A percentile compares a stretch with the other conserved stretches of the same genome.
Conservation (phyloP, 2,329 filamentous ascomycete genomes). For the Leptodontidium sp. region DNA sequence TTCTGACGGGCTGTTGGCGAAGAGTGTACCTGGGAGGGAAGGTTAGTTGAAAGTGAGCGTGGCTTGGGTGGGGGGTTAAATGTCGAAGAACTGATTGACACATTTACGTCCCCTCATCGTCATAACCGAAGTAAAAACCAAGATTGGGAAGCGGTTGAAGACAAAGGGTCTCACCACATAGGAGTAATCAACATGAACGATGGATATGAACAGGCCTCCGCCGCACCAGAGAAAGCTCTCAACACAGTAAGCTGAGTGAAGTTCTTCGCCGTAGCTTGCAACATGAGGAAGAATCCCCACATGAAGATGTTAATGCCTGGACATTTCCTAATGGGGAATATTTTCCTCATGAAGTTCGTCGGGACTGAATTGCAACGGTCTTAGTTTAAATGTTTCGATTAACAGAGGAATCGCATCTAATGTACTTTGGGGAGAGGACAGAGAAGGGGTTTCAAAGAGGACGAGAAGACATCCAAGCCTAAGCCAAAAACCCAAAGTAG, state of each 20-base stretch:
- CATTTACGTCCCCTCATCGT: not conserved
- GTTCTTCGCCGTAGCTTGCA: slow-evolving; percentile 58
- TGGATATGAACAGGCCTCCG: slow-evolving; percentile 61
- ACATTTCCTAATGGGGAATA: slow-evolving; percentile 61
- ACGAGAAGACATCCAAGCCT: slow-evolving; percentile 50
- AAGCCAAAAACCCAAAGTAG: slow-evolving; percentile 63
- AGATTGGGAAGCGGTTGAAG: too few species aligned
- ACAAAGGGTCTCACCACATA: slow-evolving; percentile 21
- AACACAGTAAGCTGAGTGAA: slow-evolving; percentile 60
- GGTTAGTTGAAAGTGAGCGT: not conserved
- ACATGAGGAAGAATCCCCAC: slow-evolving; percentile 59
- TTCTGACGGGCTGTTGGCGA: slow-evolving; percentile 66
- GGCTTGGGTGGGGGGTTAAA: too few species aligned
- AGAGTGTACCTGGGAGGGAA: slow-evolving; percentile 62
- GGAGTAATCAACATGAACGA: slow-evolving; percentile 65
- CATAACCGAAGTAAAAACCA: too few species aligned
- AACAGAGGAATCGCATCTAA: too few species aligned
- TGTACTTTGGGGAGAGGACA: too few species aligned
- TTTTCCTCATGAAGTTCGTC: slow-evolving; percentile 56
- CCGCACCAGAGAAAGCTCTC: slow-evolving; percentile 61
- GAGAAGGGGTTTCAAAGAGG: too few species aligned
- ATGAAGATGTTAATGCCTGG: slow-evolving; percentile 60
- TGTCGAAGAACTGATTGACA: not conserved
- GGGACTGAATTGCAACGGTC: slow-evolving; percentile 39
- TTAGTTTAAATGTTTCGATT: too few species aligned